phyloP scores from a whole-genome alignment of 805 yeast species.

The Kazachstania taianensis region DNA sequence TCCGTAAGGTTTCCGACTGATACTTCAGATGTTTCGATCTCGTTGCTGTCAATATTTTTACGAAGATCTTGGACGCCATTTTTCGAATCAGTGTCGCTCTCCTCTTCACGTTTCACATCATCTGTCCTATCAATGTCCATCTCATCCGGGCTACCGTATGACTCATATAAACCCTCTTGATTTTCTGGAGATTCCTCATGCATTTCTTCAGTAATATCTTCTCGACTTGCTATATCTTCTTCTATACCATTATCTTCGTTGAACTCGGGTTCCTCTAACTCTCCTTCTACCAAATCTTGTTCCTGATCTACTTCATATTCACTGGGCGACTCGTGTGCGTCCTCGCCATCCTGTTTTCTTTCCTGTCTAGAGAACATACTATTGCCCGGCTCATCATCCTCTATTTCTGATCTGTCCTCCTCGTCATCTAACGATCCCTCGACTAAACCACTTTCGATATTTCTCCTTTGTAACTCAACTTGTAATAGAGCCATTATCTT shows the following conservation, averaged over 20 bases:
- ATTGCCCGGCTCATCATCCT: too few relatives aligned
- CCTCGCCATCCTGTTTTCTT: too few relatives aligned
- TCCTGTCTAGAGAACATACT: too few relatives aligned
- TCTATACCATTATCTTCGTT: too few relatives aligned
- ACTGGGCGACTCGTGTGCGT: too few relatives aligned
- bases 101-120: conserved; percentile 4
- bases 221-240: background rate
- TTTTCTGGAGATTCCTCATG: background rate
- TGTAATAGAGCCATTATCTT: conserved; percentile 19
- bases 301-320: conserved; percentile 1
- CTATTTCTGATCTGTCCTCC: conserved; percentile 3
- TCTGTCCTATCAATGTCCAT: conserved; percentile 4
- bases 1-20: too few relatives aligned
- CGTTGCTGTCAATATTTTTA: too few relatives aligned
- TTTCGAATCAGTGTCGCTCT: too few relatives aligned
- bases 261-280: too few relatives aligned
- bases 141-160: background rate
- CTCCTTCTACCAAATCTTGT: conserved; percentile 1
- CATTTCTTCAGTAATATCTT: background rate
- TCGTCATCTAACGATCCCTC: conserved; percentile 3
- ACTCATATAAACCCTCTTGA: background rate
- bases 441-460: conserved; percentile 6
- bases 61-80: too few relatives aligned
- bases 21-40: too few relatives aligned
- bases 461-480: conserved; percentile 20